Evolutionary conservation across 305 asterid genomes (phyloP), one percentile per base, ranked within the genome.

Genomic region (Fraxinus sp.): DNA sequence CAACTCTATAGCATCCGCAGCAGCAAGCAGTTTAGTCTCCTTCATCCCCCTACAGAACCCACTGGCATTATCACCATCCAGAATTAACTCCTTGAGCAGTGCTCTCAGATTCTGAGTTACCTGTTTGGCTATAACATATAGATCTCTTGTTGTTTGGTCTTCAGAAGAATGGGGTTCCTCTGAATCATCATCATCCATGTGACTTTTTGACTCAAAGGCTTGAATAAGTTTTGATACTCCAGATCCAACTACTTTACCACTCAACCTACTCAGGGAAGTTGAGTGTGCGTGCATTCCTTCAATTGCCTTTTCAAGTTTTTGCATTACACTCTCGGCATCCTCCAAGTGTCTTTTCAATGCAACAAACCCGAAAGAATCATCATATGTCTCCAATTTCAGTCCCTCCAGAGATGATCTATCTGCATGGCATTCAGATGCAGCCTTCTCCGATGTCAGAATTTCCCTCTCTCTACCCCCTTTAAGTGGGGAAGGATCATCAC

Each of bases 151-250:
- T 68, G 82, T 73, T 76, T 44, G 90, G 84, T 82, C 85, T 81
- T 81, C 97, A 39, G 87, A 73, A 11, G 86, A 57, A 78, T 78
- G 81, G 75, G 85, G 24, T 77, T 88, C 90, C 84, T 86, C 92
- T 72, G 85, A 32, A 59, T 91, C 94, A 79, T 85, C 82, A 82
- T 90, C 97, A 82, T 93, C 95, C n/a, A 81, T 79, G 4, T 87
- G 84, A 78, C 64, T 80, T 84, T 91, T 93, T 46, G 93, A 66
- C 91, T 93, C 99, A 84, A 93, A 95, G 85, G 95, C 93, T 70
- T 94, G 95, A 90, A 94, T 93, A 87, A 95, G 92, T 86, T 86
- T 90, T 41, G 97, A 95, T 79, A 95, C 95, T 87, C 91, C 93
- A 85, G 95, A 86, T 55, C 94, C 80, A 76, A 35, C 91, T 44